These are phyloP conservation scores for Phlyctochytrium planicorne DNA, from an alignment of 192 early-diverging fungal species.

Conservation along the genomic window DNA sequence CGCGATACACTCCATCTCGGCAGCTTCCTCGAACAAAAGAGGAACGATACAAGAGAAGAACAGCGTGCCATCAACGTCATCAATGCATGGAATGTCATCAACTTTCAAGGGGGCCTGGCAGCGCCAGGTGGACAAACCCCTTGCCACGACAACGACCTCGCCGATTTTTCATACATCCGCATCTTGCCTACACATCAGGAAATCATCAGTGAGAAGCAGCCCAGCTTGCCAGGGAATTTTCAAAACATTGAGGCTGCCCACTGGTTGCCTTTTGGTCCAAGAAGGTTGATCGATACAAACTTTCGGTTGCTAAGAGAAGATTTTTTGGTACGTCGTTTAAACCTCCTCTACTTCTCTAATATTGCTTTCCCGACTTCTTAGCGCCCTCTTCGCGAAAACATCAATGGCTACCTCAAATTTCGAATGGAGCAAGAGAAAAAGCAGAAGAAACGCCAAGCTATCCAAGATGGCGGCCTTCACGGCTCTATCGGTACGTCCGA, in stretches of 20 bases:
- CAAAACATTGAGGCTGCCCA: constrained; percentile 38
- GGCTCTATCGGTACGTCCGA: constrained; percentile 8
- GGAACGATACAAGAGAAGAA: too few species aligned
- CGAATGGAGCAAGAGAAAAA: constrained; percentile 9
- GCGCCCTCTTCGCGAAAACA: constrained; percentile 35
- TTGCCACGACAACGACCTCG: constrained; percentile 57
- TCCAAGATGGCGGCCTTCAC: constrained; percentile 9
- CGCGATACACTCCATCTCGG: background rate
- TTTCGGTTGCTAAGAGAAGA: constrained; percentile 64
- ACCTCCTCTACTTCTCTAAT: too few species aligned
- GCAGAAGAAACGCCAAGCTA: constrained; percentile 7
- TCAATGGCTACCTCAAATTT: constrained; percentile 38
- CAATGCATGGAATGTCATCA: too few species aligned
- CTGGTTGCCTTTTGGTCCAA: constrained; percentile 44
- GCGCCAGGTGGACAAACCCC: too few species aligned
- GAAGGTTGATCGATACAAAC: constrained; percentile 53
- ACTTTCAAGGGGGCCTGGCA: too few species aligned
- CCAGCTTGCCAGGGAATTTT: constrained; percentile 52
- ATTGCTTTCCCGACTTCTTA: background rate
- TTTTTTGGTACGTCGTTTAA: constrained; percentile 42
- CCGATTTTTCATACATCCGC: constrained; percentile 41
- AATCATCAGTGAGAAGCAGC: constrained; percentile 32
- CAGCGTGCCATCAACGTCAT: too few species aligned
- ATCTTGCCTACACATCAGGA: constrained; percentile 58
- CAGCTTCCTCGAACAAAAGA: background rate